A percentile compares a stretch with the other conserved stretches of the same genome.
Conservation (phyloP, 192 early-diverging fungal genomes). For the Backusella tuberculispora region DNA sequence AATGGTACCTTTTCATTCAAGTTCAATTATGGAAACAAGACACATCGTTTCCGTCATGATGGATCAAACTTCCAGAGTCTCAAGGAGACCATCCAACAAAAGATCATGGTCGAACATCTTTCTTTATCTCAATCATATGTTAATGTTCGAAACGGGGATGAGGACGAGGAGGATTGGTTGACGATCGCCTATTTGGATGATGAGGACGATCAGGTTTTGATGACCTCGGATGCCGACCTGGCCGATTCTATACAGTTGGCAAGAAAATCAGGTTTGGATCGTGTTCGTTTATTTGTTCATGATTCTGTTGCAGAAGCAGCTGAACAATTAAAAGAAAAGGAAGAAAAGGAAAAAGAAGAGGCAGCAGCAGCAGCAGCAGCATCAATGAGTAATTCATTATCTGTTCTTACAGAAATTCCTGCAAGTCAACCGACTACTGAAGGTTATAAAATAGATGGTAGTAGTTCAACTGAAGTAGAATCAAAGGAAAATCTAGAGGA, state of each 20-base stretch:
- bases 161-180: constrained; percentile 43
- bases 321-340: constrained; percentile 1
- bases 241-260: constrained; percentile 82
- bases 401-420: neutral
- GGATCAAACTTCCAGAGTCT: constrained; percentile 41
- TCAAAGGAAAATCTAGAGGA: neutral
- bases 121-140: constrained; percentile 35
- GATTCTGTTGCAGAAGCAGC: constrained; percentile 33
- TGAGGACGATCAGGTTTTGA: constrained; percentile 80
- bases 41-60: constrained; percentile 64
- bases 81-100: constrained; percentile 50
- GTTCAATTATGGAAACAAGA: constrained; percentile 58
- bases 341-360: neutral
- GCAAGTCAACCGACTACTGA: constrained; percentile 8
- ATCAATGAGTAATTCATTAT: neutral
- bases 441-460: constrained; percentile 4
- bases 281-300: constrained; percentile 70
- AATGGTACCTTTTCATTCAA: constrained; percentile 60
- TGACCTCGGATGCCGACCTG: constrained; percentile 75
- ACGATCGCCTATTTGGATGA: constrained; percentile 82
- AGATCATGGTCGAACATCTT: constrained; percentile 43
- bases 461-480: neutral
- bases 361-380: neutral
- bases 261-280: constrained; percentile 66
- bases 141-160: constrained; percentile 23